Conservation (phyloP, 2,329 filamentous ascomycete genomes). For the Colletotrichum truncatum region DNA sequence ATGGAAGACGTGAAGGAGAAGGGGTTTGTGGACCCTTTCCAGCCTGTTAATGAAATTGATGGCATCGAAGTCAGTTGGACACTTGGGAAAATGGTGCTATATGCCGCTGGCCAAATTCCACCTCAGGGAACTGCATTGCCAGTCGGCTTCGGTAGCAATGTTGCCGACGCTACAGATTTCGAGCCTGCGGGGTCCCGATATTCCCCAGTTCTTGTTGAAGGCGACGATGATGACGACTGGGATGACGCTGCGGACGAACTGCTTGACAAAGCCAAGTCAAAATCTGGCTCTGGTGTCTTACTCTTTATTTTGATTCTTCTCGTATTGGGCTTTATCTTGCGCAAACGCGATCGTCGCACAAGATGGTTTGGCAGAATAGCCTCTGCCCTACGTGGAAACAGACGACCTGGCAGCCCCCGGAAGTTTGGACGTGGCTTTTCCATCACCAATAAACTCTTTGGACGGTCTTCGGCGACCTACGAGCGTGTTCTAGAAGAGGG, state of each 20-base stretch:
- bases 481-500: slow-evolving; percentile 89
- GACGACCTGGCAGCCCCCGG: slow-evolving; percentile 55
- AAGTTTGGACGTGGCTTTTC: slow-evolving; percentile 59
- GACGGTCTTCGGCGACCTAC: slow-evolving; percentile 67
- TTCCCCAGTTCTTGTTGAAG: slow-evolving; percentile 40
- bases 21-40: slow-evolving; percentile 85
- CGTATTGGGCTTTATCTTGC: slow-evolving; percentile 76
- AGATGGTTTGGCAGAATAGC: slow-evolving; percentile 66
- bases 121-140: slow-evolving; percentile 68
- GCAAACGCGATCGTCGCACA: slow-evolving; percentile 79
- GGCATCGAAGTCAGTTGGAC: slow-evolving; percentile 97
- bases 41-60: slow-evolving; percentile 91
- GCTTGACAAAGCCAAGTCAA: slow-evolving; percentile 72
- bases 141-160: slow-evolving; percentile 93
- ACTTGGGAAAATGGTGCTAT: slow-evolving; percentile 93
- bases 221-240: slow-evolving; percentile 61
- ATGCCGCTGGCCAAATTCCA: slow-evolving; percentile 88
- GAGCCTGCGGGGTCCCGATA: slow-evolving; percentile 77
- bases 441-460: slow-evolving; percentile 72
- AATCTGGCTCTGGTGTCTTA: slow-evolving; percentile 77
- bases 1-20: slow-evolving; percentile 75
- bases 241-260: slow-evolving; percentile 63
- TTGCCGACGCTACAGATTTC: slow-evolving; percentile 76
- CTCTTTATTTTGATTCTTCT: slow-evolving; percentile 80
- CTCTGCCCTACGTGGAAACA: slow-evolving; percentile 48